phyloP scores from a whole-genome alignment of 2,329 filamentous ascomycete species.

The Pyrenochaeta sp. region DNA sequence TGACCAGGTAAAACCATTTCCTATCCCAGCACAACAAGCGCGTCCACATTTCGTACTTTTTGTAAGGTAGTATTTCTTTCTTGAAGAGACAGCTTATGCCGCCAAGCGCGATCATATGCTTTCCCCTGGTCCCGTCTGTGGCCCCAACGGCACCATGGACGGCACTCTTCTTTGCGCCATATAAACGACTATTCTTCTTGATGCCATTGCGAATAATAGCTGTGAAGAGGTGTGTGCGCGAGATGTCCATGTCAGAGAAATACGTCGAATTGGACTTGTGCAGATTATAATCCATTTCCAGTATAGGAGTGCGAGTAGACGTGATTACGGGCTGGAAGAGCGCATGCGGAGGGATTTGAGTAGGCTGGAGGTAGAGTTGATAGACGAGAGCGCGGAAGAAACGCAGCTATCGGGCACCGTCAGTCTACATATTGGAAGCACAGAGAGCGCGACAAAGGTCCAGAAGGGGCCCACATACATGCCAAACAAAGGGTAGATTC shows the following conservation, averaged over 20 bases:
- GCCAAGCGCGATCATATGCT: conserved; percentile 55
- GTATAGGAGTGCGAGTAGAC: conserved; percentile 70
- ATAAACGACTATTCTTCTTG: conserved; percentile 36
- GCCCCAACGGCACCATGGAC: conserved; percentile 25
- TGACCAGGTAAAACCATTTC: conserved; percentile 61
- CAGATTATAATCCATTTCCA: conserved; percentile 87
- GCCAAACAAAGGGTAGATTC: conserved; percentile 78
- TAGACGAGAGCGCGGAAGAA: conserved; percentile 57
- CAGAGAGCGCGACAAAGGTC: not conserved
- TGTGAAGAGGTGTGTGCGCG: conserved; percentile 81
- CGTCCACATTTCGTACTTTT: conserved; percentile 59
- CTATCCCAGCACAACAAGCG: conserved; percentile 58
- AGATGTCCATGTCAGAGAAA: conserved; percentile 85
- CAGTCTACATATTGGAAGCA: conserved; percentile 4
- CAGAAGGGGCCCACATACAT: conserved; percentile 60
- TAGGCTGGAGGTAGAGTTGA: conserved; percentile 57
- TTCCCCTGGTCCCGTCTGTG: conserved; percentile 29
- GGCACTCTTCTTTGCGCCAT: conserved; percentile 29
- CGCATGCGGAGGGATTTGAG: conserved; percentile 62
- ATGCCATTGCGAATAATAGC: conserved; percentile 57
- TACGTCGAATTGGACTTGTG: conserved; percentile 88
- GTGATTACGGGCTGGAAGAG: conserved; percentile 78
- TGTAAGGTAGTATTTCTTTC: conserved; percentile 56
- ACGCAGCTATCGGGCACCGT: conserved; percentile 47
- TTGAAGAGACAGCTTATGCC: conserved; percentile 59